Conservation (phyloP, 1,284 basidiomycete species). For the Wallemia hederae region DNA sequence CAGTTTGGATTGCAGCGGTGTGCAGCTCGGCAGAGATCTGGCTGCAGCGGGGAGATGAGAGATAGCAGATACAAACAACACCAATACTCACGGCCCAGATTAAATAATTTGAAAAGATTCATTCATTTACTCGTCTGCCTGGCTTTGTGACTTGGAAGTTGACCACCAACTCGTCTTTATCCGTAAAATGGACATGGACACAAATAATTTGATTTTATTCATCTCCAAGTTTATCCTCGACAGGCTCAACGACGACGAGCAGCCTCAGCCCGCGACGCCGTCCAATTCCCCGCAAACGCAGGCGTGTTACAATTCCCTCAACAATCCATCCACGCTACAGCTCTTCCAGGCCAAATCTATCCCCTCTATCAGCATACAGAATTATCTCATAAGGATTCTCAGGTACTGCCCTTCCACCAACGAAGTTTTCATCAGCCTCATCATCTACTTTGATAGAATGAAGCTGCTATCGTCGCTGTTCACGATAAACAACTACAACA, state of each 20-base stretch:
- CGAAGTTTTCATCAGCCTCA: constrained; percentile 73
- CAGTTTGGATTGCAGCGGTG: not conserved
- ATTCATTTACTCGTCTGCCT: no score
- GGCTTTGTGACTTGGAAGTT: no score
- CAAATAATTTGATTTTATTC: not conserved
- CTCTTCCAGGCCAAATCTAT: constrained; percentile 89
- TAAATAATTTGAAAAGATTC: no score
- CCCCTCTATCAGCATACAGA: constrained; percentile 77
- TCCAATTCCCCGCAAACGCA: no score
- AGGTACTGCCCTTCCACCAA: constrained; percentile 97
- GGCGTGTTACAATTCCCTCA: constrained; percentile 24
- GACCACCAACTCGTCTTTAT: no score
- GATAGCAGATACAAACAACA: no score
- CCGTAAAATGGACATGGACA: not conserved
- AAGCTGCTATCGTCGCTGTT: constrained; percentile 33
- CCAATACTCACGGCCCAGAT: no score
- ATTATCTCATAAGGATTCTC: constrained; percentile 76
- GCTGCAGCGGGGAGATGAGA: not conserved
- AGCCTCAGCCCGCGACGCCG: no score
- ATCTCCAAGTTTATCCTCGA: not conserved
- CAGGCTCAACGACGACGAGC: no score
- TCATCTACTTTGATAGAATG: constrained; percentile 87
- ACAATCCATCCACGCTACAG: constrained; percentile 49
- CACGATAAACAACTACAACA: constrained; percentile 88
- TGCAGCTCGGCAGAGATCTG: not conserved